A percentile compares a stretch with the other conserved stretches of the same genome.
These are phyloP conservation scores for Cucumis cinereus DNA, from an alignment of 306 rosid genomes.

Conservation along the genomic window DNA sequence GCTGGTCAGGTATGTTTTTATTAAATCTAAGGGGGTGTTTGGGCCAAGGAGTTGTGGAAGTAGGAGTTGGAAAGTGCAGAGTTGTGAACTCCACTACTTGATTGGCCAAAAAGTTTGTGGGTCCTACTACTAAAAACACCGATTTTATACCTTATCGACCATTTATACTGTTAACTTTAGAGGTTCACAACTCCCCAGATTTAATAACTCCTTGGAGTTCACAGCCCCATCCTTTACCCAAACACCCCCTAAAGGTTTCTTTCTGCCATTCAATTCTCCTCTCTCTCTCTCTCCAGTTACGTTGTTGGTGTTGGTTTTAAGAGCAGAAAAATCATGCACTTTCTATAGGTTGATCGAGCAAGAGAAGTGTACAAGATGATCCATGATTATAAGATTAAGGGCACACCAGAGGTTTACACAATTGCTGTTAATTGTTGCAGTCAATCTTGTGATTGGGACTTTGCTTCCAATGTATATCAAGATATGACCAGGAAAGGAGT, in stretches of 20 bases:
- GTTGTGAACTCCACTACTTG: too few relatives aligned
- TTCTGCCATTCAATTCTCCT: constrained; percentile 2
- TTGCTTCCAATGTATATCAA: constrained; percentile 45
- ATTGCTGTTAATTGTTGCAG: constrained; percentile 84
- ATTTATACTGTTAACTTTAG: too few relatives aligned
- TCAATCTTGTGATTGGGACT: constrained; percentile 87
- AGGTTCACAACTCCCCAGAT: too few relatives aligned
- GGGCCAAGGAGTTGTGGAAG: too few relatives aligned
- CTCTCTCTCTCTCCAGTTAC: background rate
- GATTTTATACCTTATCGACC: too few relatives aligned
- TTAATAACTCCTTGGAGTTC: too few relatives aligned
- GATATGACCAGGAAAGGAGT: constrained; percentile 73
- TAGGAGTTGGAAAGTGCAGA: too few relatives aligned
- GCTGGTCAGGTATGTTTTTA: constrained; percentile 66
- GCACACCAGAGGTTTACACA: constrained; percentile 91
- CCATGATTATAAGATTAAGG: constrained; percentile 55
- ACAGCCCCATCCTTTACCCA: too few relatives aligned
- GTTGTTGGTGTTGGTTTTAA: constrained; percentile 1
- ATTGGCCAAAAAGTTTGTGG: too few relatives aligned
- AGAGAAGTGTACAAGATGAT: constrained; percentile 69
- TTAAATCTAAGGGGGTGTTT: background rate
- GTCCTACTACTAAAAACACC: too few relatives aligned
- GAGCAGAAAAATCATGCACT: background rate
- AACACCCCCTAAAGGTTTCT: background rate
- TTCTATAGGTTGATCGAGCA: constrained; percentile 70